These are phyloP conservation scores for Aspergillus sclerotiicarbonarius DNA, from an alignment of 495 filamentous ascomycete species.

Conservation along the genomic window DNA sequence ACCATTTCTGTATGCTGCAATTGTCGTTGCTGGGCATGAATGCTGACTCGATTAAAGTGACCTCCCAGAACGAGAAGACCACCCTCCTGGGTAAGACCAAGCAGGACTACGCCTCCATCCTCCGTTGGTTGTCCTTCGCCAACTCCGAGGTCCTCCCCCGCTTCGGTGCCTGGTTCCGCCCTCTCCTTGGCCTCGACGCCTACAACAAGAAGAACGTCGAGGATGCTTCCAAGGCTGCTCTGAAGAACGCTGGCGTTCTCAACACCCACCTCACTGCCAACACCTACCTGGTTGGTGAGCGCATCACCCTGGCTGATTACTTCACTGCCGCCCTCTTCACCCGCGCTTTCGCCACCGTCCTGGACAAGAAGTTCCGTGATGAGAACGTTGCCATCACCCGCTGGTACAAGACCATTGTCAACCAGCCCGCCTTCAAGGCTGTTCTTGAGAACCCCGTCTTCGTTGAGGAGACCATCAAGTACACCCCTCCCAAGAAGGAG, in stretches of 20 bases:
- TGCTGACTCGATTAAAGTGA: slow-evolving; percentile 60
- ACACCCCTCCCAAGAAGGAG: slow-evolving; percentile 89
- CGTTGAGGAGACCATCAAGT: slow-evolving; percentile 82
- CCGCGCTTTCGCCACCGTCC: slow-evolving; percentile 82
- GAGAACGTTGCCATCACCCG: slow-evolving; percentile 80
- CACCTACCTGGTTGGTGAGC: slow-evolving; percentile 97
- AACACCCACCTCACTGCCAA: slow-evolving; percentile 86
- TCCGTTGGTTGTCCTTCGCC: slow-evolving; percentile 93
- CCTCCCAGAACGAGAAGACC: slow-evolving; percentile 99
- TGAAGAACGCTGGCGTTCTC: slow-evolving; percentile 65
- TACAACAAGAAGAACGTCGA: slow-evolving; percentile 99
- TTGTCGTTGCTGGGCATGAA: slow-evolving; percentile 8
- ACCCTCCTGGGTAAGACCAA: slow-evolving; percentile 98
- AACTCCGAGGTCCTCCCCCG: slow-evolving; percentile 77
- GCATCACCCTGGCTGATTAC: slow-evolving; percentile 92
- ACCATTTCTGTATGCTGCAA: slow-evolving; percentile 6
- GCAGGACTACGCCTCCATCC: slow-evolving; percentile 98
- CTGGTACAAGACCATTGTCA: slow-evolving; percentile 92
- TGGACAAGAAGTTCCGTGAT: slow-evolving; percentile 82
- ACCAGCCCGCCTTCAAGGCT: slow-evolving; percentile 83
- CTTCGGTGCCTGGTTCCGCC: slow-evolving; percentile 83
- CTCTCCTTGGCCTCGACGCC: slow-evolving; percentile 72
- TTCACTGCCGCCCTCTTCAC: slow-evolving; percentile 74
- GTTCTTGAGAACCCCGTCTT: slow-evolving; percentile 71
- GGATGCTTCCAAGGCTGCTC: slow-evolving; percentile 63